Evolutionary conservation across 768 basidiomycete genomes (phyloP), one percentile per base, ranked within the genome.

Genomic region (Lentinula sp.): DNA sequence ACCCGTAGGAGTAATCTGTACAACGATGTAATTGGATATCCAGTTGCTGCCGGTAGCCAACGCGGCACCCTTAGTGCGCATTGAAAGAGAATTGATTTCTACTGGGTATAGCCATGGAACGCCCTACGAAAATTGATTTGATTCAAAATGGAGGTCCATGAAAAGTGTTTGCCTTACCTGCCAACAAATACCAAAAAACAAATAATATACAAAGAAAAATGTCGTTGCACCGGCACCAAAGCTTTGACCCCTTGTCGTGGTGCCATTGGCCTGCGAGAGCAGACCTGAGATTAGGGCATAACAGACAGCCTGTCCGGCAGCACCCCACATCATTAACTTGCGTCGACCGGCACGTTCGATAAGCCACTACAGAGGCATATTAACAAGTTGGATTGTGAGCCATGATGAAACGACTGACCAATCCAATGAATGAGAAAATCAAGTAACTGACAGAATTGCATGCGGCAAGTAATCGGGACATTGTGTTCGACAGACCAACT

Each of bases 271-370:
- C 18, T 73, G 74, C 0, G 79, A 73, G 32, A 82, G 73, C 36
- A 80, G 70, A 0, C 64, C 77, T 0, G 79, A 72, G 56, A 82
- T 80, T 61, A 76, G 73, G 46, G 75, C 70, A 65, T 79, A 81
- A 62, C 79, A 82, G 49, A 79, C 63, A 60, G 75, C 77, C 67
- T 81, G 80, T 32, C 80, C 79, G 3, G 76, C 77, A 10, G 81
- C 81, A 41, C 80, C 81, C 75, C 77, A 81, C 74, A 82, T 81
- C 79, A 82, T 79, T 32, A 82, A 67, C 63, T 79, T 80, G 33
- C 80, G 73, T 37, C 81, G 72, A 4, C 81, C 81, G 0, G 76
- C 78, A 46, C 71, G 77, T 61, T 82, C 81, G 61, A 81, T 81
- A 36, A 81, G 71, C 32, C n/a, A 41, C 55, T 56, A 16, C 7